Percentiles rank a stretch among this genome's conserved stretches.
Conservation (phyloP, 306 rosid genomes). For the Sicyos baderoa region DNA sequence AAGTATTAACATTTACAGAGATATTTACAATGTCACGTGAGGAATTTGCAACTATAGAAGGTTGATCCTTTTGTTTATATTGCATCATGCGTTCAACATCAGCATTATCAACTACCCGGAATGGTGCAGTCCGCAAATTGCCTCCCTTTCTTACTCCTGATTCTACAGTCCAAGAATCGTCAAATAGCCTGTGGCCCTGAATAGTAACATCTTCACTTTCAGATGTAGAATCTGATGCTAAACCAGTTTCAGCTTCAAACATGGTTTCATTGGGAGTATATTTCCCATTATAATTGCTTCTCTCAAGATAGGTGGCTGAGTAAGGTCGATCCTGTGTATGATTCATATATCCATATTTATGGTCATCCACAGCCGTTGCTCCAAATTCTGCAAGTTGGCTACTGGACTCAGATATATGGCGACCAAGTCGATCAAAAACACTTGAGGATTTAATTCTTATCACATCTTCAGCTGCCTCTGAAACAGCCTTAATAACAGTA, state of each 20-base stretch:
- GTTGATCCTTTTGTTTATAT: slow-evolving; percentile 41
- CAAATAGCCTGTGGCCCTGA: slow-evolving; percentile 31
- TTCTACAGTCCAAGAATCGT: slow-evolving; percentile 44
- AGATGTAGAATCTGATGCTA: slow-evolving; percentile 52
- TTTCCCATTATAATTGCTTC: slow-evolving; percentile 35
- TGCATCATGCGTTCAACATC: slow-evolving; percentile 28
- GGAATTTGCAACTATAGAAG: slow-evolving; percentile 33
- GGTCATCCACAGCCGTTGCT: slow-evolving; percentile 28
- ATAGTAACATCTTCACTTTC: slow-evolving; percentile 54
- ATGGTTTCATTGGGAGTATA: slow-evolving; percentile 30
- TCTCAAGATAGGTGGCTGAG: slow-evolving; percentile 26
- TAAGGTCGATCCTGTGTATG: slow-evolving; percentile 36
- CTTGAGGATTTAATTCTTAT: slow-evolving; percentile 58
- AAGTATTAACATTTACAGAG: slow-evolving; percentile 57
- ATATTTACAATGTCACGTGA: slow-evolving; percentile 52
- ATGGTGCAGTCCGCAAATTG: slow-evolving; percentile 34
- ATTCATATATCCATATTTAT: slow-evolving; percentile 34
- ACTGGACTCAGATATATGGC: slow-evolving; percentile 31
- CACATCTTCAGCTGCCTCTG: slow-evolving; percentile 88
- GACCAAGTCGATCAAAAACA: slow-evolving; percentile 89
- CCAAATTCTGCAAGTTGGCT: slow-evolving; percentile 30
- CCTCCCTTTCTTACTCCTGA: slow-evolving; percentile 44
- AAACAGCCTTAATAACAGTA: slow-evolving; percentile 80
- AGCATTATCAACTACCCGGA: slow-evolving; percentile 43
- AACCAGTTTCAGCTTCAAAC: slow-evolving; percentile 45